phyloP scores from a whole-genome alignment of 2,329 filamentous ascomycete species.

The Fusarium siculi region DNA sequence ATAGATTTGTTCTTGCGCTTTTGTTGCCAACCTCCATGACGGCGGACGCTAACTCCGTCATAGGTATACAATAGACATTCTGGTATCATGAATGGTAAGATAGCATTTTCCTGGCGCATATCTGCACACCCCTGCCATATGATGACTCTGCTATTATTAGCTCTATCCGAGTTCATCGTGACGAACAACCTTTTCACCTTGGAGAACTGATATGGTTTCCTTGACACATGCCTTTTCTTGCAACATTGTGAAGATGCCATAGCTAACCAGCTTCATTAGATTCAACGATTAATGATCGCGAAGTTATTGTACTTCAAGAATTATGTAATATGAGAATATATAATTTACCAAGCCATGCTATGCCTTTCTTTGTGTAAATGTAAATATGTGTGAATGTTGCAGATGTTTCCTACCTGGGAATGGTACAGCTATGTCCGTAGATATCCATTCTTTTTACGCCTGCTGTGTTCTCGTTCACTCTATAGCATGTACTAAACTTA shows the following conservation, averaged over 20 bases:
- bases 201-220: conserved; percentile 65
- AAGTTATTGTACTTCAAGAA: background rate
- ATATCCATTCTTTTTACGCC: background rate
- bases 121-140: conserved; percentile 49
- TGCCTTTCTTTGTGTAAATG: background rate
- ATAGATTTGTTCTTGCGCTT: conserved; percentile 15
- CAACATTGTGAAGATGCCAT: background rate
- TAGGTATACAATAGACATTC: conserved; percentile 6
- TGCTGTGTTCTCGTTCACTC: background rate
- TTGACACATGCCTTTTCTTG: conserved; percentile 2
- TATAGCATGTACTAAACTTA: conserved; percentile 36
- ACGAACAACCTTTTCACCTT: conserved; percentile 68
- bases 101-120: background rate
- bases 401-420: background rate
- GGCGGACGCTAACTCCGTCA: conserved; percentile 27
- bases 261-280: conserved; percentile 22
- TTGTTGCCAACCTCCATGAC: background rate
- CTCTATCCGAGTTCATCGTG: conserved; percentile 63
- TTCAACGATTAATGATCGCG: background rate
- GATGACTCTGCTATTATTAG: conserved; percentile 62
- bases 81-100: conserved; percentile 21
- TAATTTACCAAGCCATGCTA: background rate
- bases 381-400: background rate
- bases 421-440: background rate
- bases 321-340: background rate